Base-by-base conservation (phyloP, 2,329 filamentous ascomycete species). In the Cercospora citrullina region DNA sequence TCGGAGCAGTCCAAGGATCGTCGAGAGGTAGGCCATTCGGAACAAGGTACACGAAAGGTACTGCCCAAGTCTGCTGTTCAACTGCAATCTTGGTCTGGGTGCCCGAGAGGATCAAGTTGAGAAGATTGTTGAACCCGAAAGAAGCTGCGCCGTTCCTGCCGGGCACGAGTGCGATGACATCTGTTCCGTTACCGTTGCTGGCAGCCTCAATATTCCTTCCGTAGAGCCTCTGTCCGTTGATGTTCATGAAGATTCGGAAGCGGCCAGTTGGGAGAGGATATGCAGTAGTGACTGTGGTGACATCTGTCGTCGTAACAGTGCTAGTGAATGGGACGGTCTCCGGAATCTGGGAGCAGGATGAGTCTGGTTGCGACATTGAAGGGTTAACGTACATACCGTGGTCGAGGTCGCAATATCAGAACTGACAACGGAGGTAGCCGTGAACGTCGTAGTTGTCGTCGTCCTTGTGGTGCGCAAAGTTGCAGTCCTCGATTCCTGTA, bases 81-180 rank as follows among this genome's bases (percentile, higher is more conserved):
- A 64, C 62, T 26, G 62, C 51, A 16, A 64, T 58, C 23, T 64
- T 64, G 51, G 51, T 57, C 6, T 64, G 62, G n/a, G 62, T 28
- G 5, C 51, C 62, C 5, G 62, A 33, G 14, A 64, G 48, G 51
- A 64, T 57, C 62, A 64, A 39, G 23, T 64, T 64, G 30, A 64
- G 28, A 12, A 63, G 48, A 23, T 42, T 57, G 48, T 58, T 64
- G 51, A 64, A 58, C 1, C 53, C 62, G 30, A 55, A 64, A 1
- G 51, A 45, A n/a, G 62, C 51, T 33, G 48, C 48, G 18, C 51
- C 51, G 8, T 31, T 28, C 42, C 23, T 33, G 18, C 23, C 51
- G 8, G 62, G 21, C 28, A 53, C 55, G 10, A 64, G 62, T 36
- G 62, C 62, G 36, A 64, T 64, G 7, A 64, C 62, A 28, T 64